phyloP scores from a whole-genome alignment of 2,329 filamentous ascomycete species.

The Colletotrichum siamense region DNA sequence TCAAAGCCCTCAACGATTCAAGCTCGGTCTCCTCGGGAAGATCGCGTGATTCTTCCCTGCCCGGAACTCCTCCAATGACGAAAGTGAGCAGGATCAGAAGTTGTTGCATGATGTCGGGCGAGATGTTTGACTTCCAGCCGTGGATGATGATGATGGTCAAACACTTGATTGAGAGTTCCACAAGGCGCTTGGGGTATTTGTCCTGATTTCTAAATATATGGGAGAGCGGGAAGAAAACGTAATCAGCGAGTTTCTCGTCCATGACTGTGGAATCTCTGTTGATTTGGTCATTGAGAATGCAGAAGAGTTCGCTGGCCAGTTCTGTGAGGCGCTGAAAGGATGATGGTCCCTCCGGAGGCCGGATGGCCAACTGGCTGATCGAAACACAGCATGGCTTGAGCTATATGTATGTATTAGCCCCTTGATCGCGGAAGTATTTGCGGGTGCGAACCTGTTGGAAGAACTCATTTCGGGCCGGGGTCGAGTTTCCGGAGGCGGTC shows the following conservation, averaged over 20 bases:
- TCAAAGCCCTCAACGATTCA: constrained; percentile 74
- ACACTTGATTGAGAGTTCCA: constrained; percentile 80
- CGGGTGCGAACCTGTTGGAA: constrained; percentile 37
- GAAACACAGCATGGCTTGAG: constrained; percentile 68
- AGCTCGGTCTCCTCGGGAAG: constrained; percentile 76
- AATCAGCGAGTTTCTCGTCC: constrained; percentile 87
- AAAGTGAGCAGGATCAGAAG: constrained; percentile 85
- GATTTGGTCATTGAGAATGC: constrained; percentile 50
- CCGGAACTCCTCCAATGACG: constrained; percentile 76
- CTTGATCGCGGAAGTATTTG: background rate
- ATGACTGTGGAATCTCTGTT: constrained; percentile 55
- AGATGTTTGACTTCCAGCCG: constrained; percentile 79
- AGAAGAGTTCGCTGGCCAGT: constrained; percentile 50
- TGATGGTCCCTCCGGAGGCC: constrained; percentile 46
- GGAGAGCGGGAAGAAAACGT: constrained; percentile 91
- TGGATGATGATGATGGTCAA: constrained; percentile 74
- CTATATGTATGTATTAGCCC: constrained; percentile 38
- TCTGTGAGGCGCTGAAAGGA: constrained; percentile 49
- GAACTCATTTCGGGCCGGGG: constrained; percentile 35
- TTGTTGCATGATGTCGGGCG: constrained; percentile 78
- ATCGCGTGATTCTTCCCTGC: constrained; percentile 48
- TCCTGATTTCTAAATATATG: constrained; percentile 82
- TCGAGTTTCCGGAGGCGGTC: background rate
- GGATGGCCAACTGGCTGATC: constrained; percentile 63
- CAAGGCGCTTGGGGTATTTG: constrained; percentile 70